Evolutionary conservation across 805 yeast species (phyloP).

Genomic region (Groenewaldozyma tartarivorans): DNA sequence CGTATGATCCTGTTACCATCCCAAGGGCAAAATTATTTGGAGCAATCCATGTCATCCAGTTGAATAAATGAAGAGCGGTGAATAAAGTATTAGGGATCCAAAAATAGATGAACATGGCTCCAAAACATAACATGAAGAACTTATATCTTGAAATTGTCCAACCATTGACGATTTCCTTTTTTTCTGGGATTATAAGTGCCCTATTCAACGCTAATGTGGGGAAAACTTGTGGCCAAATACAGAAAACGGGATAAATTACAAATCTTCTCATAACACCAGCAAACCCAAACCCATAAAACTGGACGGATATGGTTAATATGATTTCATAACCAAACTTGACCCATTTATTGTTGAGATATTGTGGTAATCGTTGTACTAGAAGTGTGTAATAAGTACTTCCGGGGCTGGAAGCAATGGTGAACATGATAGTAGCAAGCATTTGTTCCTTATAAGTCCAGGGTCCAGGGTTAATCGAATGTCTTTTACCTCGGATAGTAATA

Average conservation of each 20-base stretch:
- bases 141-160: slow-evolving; percentile 48
- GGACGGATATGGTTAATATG: slow-evolving; percentile 38
- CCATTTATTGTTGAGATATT: slow-evolving; percentile 20
- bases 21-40: slow-evolving; percentile 44
- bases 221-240: slow-evolving; percentile 46
- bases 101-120: slow-evolving; percentile 37
- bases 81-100: slow-evolving; percentile 57
- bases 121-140: slow-evolving; percentile 33
- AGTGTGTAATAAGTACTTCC: slow-evolving; percentile 12
- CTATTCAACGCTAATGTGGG: slow-evolving; percentile 47
- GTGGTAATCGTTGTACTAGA: slow-evolving; percentile 19
- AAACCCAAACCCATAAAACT: slow-evolving; percentile 44
- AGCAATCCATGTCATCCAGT: slow-evolving; percentile 54
- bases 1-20: slow-evolving; percentile 42
- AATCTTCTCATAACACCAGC: slow-evolving; percentile 47
- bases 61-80: slow-evolving; percentile 46
- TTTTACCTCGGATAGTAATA: slow-evolving; percentile 32
- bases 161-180: slow-evolving; percentile 27
- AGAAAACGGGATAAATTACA: slow-evolving; percentile 35
- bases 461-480: slow-evolving; percentile 43
- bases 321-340: slow-evolving; percentile 38
- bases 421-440: slow-evolving; percentile 41
- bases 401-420: slow-evolving; percentile 6
- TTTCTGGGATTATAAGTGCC: slow-evolving; percentile 30
- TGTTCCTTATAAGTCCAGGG: slow-evolving; percentile 58